Base-by-base conservation (phyloP, 1,284 basidiomycete species). In the Sporisorium reilianum region DNA sequence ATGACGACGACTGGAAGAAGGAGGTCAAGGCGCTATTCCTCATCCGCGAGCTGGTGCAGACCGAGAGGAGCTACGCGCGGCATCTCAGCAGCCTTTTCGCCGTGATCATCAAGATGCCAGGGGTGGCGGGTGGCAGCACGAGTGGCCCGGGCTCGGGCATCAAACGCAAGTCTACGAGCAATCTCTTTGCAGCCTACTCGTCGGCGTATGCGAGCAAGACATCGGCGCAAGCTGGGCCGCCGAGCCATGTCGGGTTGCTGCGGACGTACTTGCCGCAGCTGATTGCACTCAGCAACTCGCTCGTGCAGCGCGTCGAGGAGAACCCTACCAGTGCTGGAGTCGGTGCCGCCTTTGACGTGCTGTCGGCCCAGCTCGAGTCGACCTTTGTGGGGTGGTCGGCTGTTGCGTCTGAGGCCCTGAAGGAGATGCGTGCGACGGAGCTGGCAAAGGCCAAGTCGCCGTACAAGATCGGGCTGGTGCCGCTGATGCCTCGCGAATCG, bases 1-100 rank as follows among this genome's bases (percentile, higher is more conserved):
- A 83, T 50, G 81, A 82, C 32, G 80, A 78, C 18, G 82, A 80
- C 57, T 84, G 82, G 82, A 80, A 82, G 64, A 77, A 77, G 55
- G 82, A 84, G 57, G 82, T 84, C 28, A 79, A 78, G 55, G 79
- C 79, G 18, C 55, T 84, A 18, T 84, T 84, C 64, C 75, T 84
- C 32, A 83, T 84, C 25, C 66, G 82, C 28, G 80, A 82, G 72
- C 72, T 84, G 7, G 78, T 84, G 28, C 79, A 81, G 64, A 84
- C 82, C 20, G 82, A 84, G 60, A 54, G 77, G 25, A 81, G 80
- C 68, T 84, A 84, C 48, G 75, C 80, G 16, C 55, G 75, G 12
- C 78, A 84, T 32, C 66, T 84, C 3, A 78, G 77, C 49, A 76
- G 75, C 49, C 64, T 84, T 22, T 55, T 82, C 18, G 58, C 57